Conservation (phyloP, 345 rosid genomes). For the Salix viminalis region DNA sequence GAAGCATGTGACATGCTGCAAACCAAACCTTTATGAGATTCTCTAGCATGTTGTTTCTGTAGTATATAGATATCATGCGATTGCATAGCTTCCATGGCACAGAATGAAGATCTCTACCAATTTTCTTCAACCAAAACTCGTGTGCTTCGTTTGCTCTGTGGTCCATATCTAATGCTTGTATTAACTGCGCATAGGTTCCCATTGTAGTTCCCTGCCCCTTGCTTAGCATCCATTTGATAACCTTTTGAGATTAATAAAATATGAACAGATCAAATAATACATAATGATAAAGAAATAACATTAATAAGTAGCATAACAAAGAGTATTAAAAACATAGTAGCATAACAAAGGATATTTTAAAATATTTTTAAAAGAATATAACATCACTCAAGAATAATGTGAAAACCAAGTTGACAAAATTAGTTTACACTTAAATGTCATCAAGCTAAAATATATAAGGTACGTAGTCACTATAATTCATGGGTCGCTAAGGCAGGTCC, state of each 20-base stretch:
- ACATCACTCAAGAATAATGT: not conserved
- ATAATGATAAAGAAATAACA: not conserved
- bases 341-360: too few species aligned
- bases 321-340: too few species aligned
- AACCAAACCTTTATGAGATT: slow-evolving; percentile 61
- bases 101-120: slow-evolving; percentile 73
- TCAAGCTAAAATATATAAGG: not conserved
- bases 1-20: not conserved
- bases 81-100: slow-evolving; percentile 86
- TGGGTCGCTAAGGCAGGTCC: not conserved
- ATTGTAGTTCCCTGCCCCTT: slow-evolving; percentile 91
- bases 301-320: not conserved
- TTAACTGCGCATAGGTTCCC: slow-evolving; percentile 69
- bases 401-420: not conserved
- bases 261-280: not conserved
- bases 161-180: slow-evolving; percentile 84
- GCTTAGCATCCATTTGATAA: slow-evolving; percentile 97
- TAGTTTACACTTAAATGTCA: not conserved
- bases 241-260: slow-evolving; percentile 30
- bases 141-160: slow-evolving; percentile 90
- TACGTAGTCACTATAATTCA: not conserved
- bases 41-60: slow-evolving; percentile 76
- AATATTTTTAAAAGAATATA: not conserved
- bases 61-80: slow-evolving; percentile 69
- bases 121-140: slow-evolving; percentile 66